A percentile compares a stretch with the other conserved stretches of the same genome.
phyloP scores from a whole-genome alignment of 2,329 filamentous ascomycete species.

The Pleomassaria siparia region DNA sequence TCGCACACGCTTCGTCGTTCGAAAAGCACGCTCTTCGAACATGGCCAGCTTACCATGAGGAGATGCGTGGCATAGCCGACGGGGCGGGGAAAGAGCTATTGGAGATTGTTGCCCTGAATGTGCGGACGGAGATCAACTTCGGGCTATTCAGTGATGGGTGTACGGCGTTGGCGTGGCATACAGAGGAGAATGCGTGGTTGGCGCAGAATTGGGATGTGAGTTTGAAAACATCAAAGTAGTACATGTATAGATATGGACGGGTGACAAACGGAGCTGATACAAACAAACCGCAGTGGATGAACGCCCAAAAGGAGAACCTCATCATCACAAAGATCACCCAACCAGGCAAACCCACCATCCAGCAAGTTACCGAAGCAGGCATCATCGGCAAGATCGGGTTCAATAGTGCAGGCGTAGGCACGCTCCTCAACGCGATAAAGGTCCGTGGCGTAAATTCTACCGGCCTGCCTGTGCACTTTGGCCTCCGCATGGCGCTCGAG shows the following conservation, averaged over 20 bases:
- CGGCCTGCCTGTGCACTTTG: slow-evolving; percentile 63
- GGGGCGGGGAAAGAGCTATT: slow-evolving; percentile 50
- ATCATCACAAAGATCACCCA: slow-evolving; percentile 52
- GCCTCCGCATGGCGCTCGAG: slow-evolving; percentile 59
- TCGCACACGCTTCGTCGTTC: slow-evolving; percentile 51
- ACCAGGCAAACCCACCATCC: slow-evolving; percentile 49
- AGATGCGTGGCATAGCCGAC: slow-evolving; percentile 56
- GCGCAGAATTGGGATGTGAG: slow-evolving; percentile 61
- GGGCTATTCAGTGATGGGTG: slow-evolving; percentile 61
- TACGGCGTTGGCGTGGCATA: slow-evolving; percentile 54
- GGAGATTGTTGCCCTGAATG: slow-evolving; percentile 61
- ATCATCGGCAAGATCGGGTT: slow-evolving; percentile 68
- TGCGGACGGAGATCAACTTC: slow-evolving; percentile 60
- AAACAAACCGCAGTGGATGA: slow-evolving; percentile 55
- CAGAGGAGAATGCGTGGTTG: slow-evolving; percentile 44
- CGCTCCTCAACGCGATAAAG: slow-evolving; percentile 63
- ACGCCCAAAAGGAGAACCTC: slow-evolving; percentile 53
- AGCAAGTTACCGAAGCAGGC: slow-evolving; percentile 62
- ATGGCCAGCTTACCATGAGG: slow-evolving; percentile 48
- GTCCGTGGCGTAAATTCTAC: slow-evolving; percentile 56
- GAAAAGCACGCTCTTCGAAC: slow-evolving; percentile 46
- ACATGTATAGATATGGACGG: slow-evolving; percentile 2
- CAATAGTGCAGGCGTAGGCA: slow-evolving; percentile 60
- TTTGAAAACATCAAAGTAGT: neutral
- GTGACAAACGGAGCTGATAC: no score